These are phyloP conservation scores for Rosa chinensis DNA, from an alignment of 306 rosid genomes.

Conservation along the genomic window DNA sequence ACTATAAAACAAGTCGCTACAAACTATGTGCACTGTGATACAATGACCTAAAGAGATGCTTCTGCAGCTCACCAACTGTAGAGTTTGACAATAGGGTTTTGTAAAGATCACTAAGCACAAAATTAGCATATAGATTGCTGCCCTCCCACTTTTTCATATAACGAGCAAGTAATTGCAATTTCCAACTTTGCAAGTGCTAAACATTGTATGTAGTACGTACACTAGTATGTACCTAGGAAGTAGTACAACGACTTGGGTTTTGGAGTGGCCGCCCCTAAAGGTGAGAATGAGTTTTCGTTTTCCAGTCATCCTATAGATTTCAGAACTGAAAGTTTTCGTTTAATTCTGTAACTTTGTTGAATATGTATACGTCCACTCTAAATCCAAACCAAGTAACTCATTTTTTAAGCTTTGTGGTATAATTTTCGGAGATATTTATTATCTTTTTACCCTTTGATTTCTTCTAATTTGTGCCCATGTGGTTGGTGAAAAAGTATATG, in stretches of 20 bases:
- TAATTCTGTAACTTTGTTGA: not conserved
- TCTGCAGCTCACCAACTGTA: constrained; percentile 3
- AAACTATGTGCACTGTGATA: not conserved
- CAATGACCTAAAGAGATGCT: not conserved
- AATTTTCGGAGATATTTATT: not conserved
- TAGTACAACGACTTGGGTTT: not conserved
- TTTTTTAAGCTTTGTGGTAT: not conserved
- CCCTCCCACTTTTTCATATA: not conserved
- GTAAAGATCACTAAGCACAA: not conserved
- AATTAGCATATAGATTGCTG: not conserved
- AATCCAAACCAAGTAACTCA: not conserved
- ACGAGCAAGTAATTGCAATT: not conserved
- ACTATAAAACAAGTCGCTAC: not conserved
- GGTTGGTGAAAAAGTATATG: constrained; percentile 38
- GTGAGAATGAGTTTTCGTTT: not conserved
- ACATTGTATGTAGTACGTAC: not conserved
- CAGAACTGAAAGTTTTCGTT: not conserved
- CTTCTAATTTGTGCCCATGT: constrained; percentile 25
- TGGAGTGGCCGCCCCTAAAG: not conserved
- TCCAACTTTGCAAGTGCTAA: not conserved
- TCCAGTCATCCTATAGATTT: not conserved
- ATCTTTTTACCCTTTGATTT: not conserved
- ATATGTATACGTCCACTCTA: not conserved
- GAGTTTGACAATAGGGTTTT: not conserved
- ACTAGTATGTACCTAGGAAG: not conserved